Base-by-base conservation (phyloP, 1,284 basidiomycete genomes). In the Melampsora americana region DNA sequence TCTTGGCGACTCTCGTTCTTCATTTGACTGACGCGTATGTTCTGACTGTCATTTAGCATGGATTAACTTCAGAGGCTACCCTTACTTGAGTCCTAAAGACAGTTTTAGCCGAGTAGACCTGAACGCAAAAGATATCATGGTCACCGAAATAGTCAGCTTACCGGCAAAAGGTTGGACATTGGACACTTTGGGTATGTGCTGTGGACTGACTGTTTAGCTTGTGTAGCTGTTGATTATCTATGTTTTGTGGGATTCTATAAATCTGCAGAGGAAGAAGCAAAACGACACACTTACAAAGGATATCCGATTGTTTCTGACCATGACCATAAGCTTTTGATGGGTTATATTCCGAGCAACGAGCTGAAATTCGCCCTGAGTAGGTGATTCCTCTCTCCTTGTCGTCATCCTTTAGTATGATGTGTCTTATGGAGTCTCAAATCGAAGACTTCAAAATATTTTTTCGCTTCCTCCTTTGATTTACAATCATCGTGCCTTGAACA, bases 31-130 rank as follows among this genome's bases (percentile, higher is more conserved):
- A 50, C 2, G 18, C 42, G 6, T 18, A 39, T 35, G 5, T 50
- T 75, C 2, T 18, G 30, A 18, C 35, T 64, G 11, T 30, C 30
- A 23, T 39, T 20, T 20, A 79, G 79, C 78, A 5, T 82, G 81
- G 80, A 81, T 81, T 69, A 79, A 79, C 67, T 74, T 80, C n/a
- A 78, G 87, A 66, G 85, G 85, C 46, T 91, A 91, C 80, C 89
- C 90, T 0, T 91, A 90, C 88, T 84, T 91, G 4, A 79, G 80
- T 77, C 87, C 89, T n/a, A 87, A 88, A 42, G 84, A 86, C 42
- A 88, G 90, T 77, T 90, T 88, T 81, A 86, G 87, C 53, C 89
- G 90, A 79, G 84, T 85, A 60, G 88, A 88, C 12, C 86, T 89
- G 79, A 87, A 86, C 3, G 89, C 88, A 0, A 86, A 85, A 20